Base-by-base conservation (phyloP, 345 rosid species). In the Aegle marmelos region DNA sequence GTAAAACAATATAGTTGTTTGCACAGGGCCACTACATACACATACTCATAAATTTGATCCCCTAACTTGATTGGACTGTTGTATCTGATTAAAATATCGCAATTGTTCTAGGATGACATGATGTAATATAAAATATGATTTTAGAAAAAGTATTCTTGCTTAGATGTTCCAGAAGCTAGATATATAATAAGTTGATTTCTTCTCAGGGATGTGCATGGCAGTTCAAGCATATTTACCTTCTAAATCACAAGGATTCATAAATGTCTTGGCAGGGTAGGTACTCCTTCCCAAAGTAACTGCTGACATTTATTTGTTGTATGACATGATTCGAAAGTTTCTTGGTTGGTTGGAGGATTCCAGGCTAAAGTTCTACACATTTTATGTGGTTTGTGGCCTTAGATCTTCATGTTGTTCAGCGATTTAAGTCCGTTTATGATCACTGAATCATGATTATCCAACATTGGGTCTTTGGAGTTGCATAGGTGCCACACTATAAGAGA, bases 181-280 rank as follows among this genome's bases (percentile, higher is more conserved):
- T 61, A 66, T 65, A 48, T 33, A 67, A 62, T 24, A 59, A 37
- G 13, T 79, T 75, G 50, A 2, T 74, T 50, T 72, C 56, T 82
- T 75, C 71, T 77, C 92, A 93, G 97, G 98, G 64, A 92, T 96
- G 97, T 92, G 99, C 91, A 94, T 96, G 99, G 88, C 97, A n/a
- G 85, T 91, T 84, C 97, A 94, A 85, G 88, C 90, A 58, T 94
- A 86, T 87, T 37, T 79, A 82, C 93, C 92, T 68, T 84, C 93
- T 70, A 88, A 82, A 75, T 91, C 95, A 75, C 91, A 92, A 74
- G 97, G 99, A 68, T 87, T 87, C 76, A 86, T 93, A 64, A 81
- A 88, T 85, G 83, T 90, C 85, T 82, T 95, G 87, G 88, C 97
- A 70, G 95, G 99, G 98, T 95, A 89, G 70, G 75, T 68, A 16